These are phyloP conservation scores for Arabidopsis hybrid DNA, from an alignment of 441 rosid genomes.

Conservation along the genomic window DNA sequence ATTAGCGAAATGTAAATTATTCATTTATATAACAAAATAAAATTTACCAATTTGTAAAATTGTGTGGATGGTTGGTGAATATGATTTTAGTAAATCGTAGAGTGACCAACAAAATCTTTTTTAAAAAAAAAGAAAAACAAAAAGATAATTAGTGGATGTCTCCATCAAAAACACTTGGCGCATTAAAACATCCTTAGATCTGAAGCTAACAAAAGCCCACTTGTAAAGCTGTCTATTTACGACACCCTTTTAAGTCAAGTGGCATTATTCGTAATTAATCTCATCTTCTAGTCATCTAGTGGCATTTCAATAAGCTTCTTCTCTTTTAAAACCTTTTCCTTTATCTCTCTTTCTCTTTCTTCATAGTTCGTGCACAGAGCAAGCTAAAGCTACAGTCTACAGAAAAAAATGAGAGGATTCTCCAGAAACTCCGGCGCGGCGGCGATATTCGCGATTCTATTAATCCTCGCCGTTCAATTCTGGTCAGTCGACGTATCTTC, in stretches of 20 bases:
- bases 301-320: conserved; percentile 32
- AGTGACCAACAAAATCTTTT: not conserved
- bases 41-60: not conserved
- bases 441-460: conserved; percentile 40
- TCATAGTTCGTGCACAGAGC: conserved; percentile 28
- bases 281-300: conserved; percentile 13
- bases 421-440: conserved; percentile 36
- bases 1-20: too few species aligned
- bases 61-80: not conserved
- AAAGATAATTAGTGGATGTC: conserved; percentile 30
- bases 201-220: conserved; percentile 39
- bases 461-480: conserved; percentile 52
- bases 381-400: not conserved
- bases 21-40: not conserved
- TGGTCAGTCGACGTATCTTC: conserved; percentile 40
- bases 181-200: conserved; percentile 44
- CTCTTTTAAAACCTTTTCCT: conserved; percentile 30
- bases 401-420: conserved; percentile 50
- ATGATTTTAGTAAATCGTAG: not conserved
- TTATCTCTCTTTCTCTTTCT: not conserved
- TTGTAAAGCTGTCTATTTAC: conserved; percentile 34
- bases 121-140: not conserved
- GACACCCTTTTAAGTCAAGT: conserved; percentile 40
- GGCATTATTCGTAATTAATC: conserved; percentile 46
- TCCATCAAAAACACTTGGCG: conserved; percentile 32